Evolutionary conservation across 148 eudicot species (phyloP), one percentile per base, ranked within the genome.

Genomic region (Camellia sinensis): DNA sequence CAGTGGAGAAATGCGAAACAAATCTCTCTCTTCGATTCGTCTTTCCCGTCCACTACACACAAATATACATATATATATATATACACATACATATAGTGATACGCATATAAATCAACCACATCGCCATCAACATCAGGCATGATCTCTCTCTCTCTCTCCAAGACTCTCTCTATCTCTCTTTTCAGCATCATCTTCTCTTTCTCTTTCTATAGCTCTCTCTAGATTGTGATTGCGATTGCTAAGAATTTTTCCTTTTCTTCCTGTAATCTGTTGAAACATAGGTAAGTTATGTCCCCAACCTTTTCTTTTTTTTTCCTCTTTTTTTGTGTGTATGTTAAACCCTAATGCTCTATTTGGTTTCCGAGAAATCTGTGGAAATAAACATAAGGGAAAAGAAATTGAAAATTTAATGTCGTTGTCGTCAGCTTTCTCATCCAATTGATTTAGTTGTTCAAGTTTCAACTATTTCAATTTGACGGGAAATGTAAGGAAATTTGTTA

Each of bases 321-420:
- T 29, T 29, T 29, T 29, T 29, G 29, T 29, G 29, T 29, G 29
- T 29, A 29, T 29, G 29, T 62, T 80, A 41, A 80, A 64, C 82
- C 82, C 82, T 80, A 74, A 73, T 22, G 56, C 15, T 29, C 1
- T 64, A 41, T 22, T 74, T 67, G 18, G 52, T 78, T 54, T 10
- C 64, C 40, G 73, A 67, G 18, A 66, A 67, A 41, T 52, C 29
- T 29, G 62, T 17, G 48, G 48, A 17, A 66, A 52, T 50, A 2
- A 9, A 29, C 29, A 54, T 4, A 37, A 37, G 6, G 18, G 5
- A 21, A 22, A 17, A 50, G 5, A 40, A 22, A 44, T 11, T 19
- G 12, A 29, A 18, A 4, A 6, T 53, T 17, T 2, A 57, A 5
- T n/a, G 13, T 6, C 19, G 6, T 62, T 61, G 52, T 22, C 21